phyloP scores from a whole-genome alignment of 2,329 filamentous ascomycete species.

The Polychaeton citri region DNA sequence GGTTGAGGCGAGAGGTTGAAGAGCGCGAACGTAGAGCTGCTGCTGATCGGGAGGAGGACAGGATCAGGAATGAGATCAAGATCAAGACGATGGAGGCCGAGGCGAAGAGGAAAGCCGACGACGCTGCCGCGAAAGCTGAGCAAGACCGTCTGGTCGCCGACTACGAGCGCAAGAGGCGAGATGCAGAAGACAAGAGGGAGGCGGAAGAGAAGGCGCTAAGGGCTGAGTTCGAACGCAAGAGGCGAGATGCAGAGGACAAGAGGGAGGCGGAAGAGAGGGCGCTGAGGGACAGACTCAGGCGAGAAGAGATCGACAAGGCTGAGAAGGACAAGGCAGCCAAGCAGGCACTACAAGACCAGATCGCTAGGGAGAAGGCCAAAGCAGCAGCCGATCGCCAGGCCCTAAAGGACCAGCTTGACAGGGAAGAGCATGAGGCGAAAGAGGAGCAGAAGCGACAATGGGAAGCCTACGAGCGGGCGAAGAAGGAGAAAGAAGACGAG shows the following conservation, averaged over 20 bases:
- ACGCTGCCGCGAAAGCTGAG: constrained; percentile 22
- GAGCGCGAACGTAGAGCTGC: constrained; percentile 20
- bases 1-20: constrained; percentile 22
- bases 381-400: constrained; percentile 5
- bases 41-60: constrained; percentile 25
- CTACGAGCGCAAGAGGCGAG: constrained; percentile 26
- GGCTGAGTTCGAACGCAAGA: constrained; percentile 19
- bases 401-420: constrained; percentile 11
- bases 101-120: constrained; percentile 18
- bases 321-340: constrained; percentile 10
- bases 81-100: constrained; percentile 18
- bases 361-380: constrained; percentile 11
- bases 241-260: constrained; percentile 23
- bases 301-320: constrained; percentile 21
- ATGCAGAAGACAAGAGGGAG: constrained; percentile 25
- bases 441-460: constrained; percentile 9
- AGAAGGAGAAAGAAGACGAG: constrained; percentile 26
- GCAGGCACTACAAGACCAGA: constrained; percentile 7
- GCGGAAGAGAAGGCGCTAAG: not conserved
- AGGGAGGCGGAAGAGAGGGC: constrained; percentile 14
- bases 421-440: constrained; percentile 9
- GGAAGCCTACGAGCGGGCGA: constrained; percentile 9
- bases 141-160: constrained; percentile 25
- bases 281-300: constrained; percentile 1
- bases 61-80: constrained; percentile 13